Percentiles rank a stretch among this genome's conserved stretches.
Conservation (phyloP, 2,329 filamentous ascomycete species). For the Exophiala oligosperma region DNA sequence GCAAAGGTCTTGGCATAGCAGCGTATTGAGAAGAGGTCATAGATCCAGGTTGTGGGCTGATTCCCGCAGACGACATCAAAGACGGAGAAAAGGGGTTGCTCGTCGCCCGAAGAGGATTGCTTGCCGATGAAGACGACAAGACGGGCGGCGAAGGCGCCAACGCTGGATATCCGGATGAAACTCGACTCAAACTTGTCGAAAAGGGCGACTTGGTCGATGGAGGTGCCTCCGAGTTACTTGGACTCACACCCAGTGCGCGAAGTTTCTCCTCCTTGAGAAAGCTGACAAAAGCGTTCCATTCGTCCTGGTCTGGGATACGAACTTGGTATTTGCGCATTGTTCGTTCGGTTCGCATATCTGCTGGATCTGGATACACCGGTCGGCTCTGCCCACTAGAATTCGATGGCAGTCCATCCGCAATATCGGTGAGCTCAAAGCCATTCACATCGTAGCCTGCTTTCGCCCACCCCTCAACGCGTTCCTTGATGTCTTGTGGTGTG, state of each 20-base stretch:
- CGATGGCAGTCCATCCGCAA: not conserved
- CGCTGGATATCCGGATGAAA: slow-evolving; percentile 72
- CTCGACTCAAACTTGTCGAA: slow-evolving; percentile 63
- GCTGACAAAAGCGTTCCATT: slow-evolving; percentile 77
- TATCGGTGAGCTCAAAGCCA: slow-evolving; percentile 39
- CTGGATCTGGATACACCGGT: slow-evolving; percentile 43
- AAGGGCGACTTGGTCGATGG: slow-evolving; percentile 62
- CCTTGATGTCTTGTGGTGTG: slow-evolving; percentile 40
- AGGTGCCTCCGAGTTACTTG: slow-evolving; percentile 70
- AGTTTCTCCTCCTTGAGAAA: slow-evolving; percentile 89
- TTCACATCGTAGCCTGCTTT: slow-evolving; percentile 44
- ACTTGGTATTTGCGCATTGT: slow-evolving; percentile 37
- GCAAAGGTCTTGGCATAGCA: slow-evolving; percentile 53
- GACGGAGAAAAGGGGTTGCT: slow-evolving; percentile 65
- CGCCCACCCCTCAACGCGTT: slow-evolving; percentile 42
- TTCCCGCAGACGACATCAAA: slow-evolving; percentile 58
- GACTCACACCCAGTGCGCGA: slow-evolving; percentile 82
- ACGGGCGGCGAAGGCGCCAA: slow-evolving; percentile 82
- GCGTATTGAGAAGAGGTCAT: slow-evolving; percentile 70
- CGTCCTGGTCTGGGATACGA: slow-evolving; percentile 47
- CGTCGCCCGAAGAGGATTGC: slow-evolving; percentile 62
- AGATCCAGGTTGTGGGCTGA: slow-evolving; percentile 65
- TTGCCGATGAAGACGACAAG: slow-evolving; percentile 74
- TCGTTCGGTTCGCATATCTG: slow-evolving; percentile 39
- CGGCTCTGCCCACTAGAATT: slow-evolving; percentile 40